Evolutionary conservation across 352 stramenopile genomes (phyloP), one percentile per base, ranked within the genome.

Genomic region (Phytophthora palmivora): DNA sequence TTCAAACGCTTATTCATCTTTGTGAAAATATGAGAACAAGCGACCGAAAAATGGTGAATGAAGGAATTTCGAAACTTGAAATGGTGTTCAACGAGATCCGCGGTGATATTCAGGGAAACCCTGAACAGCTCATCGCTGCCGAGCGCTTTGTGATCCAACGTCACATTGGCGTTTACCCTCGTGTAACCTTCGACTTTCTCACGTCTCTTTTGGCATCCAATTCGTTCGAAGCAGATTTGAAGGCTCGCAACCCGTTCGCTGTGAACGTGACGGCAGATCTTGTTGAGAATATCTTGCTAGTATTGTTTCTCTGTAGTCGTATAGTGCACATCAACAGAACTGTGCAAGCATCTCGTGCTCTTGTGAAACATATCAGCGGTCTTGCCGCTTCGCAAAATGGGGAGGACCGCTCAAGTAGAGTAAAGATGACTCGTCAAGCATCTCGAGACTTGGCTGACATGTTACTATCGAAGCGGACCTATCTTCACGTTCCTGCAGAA

Each of bases 251-350:
- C 59, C 85, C 84, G n/a, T 93, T 91, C 57, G 66, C 76, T 19
- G 39, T 57, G 11, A 41, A 50, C 7, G 53, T 79, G 12, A 67
- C 63, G 9, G 33, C 53, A 2, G 62, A 78, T 21, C 42, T 91
- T 18, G 37, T 75, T 1, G 67, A 92, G 47, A 70, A 76, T 7
- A 74, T 94, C 19, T 58, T 92, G n/a, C 55, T 61, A 0, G 71
- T 94, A 6, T 48, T 94, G 5, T 80, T 96, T 30, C 54, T 88
- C 6, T 94, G 85, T 67, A 94, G 82, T 66, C 85, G 87, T 8
- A 94, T 96, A 49, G 81, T 93, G 19, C 87, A 96, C 52, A 82
- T 92, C 33, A 94, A 94, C 57, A 80, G 84, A 55, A 88, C 83
- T 19, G 72, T 94, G 14, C 70, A 87, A 22, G 64, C 86, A 11